Evolutionary conservation across 2,329 filamentous ascomycete genomes (phyloP).

Genomic region (Aspergillus caelatus): DNA sequence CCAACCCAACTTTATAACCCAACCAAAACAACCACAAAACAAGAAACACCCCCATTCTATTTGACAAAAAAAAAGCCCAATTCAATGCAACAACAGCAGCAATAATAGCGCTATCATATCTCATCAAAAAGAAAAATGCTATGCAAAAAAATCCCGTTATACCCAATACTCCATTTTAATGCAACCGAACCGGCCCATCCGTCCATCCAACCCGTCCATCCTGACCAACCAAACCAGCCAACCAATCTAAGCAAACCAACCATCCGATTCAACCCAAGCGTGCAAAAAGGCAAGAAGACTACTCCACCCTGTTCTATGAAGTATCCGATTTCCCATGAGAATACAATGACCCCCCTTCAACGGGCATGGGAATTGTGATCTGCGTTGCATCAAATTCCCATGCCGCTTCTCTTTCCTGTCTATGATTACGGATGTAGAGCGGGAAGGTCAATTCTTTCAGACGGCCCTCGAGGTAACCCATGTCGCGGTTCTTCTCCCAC

Average conservation of each 20-base stretch:
- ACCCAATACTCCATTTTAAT: conserved; percentile 12
- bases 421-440: conserved; percentile 33
- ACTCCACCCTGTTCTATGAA: not conserved
- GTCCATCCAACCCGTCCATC: not conserved
- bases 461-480: conserved; percentile 37
- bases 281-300: not conserved
- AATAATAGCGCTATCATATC: conserved; percentile 6
- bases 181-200: conserved; percentile 7
- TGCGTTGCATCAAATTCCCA: conserved; percentile 43
- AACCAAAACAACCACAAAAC: not conserved
- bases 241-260: not conserved
- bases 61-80: not conserved
- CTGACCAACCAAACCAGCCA: conserved; percentile 6
- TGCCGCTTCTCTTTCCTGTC: conserved; percentile 31
- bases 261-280: not conserved
- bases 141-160: not conserved
- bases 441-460: conserved; percentile 45
- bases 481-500: conserved; percentile 45
- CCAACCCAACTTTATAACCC: not conserved
- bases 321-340: conserved; percentile 27
- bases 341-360: conserved; percentile 28
- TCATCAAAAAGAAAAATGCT: not conserved
- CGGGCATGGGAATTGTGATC: conserved; percentile 32
- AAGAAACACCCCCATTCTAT: not conserved
- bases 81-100: conserved; percentile 1